Evolutionary conservation across 495 filamentous ascomycete genomes (phyloP).

Genomic region (Penicillium macrosclerotiorum): DNA sequence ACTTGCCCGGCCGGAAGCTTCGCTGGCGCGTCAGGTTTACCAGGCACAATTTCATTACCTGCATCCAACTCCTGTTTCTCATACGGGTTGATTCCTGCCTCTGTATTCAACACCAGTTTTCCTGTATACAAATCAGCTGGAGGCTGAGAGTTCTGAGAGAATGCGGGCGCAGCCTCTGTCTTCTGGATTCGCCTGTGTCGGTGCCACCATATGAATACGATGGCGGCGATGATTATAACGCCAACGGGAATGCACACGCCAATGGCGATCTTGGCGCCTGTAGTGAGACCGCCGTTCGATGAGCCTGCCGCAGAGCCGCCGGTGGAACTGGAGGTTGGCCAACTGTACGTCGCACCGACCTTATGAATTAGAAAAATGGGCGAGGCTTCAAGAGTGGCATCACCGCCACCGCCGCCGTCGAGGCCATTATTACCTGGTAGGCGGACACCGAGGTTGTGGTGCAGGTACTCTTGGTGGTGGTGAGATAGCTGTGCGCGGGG

Average conservation of each 20-base stretch:
- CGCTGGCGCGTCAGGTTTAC: neutral
- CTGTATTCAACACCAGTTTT: conserved; percentile 9
- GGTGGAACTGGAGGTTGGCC: neutral
- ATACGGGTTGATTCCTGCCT: neutral
- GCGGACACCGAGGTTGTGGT: conserved; percentile 1
- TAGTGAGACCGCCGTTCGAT: conserved; percentile 1
- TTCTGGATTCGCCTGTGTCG: conserved; percentile 1
- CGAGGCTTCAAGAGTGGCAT: conserved; percentile 7
- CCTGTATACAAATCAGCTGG: neutral
- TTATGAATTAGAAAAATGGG: conserved; percentile 13
- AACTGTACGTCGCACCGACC: neutral
- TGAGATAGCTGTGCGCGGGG: neutral
- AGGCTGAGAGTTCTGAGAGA: neutral
- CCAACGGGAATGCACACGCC: conserved; percentile 10
- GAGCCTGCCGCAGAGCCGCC: neutral
- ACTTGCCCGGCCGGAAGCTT: conserved; percentile 2
- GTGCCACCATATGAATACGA: conserved; percentile 10
- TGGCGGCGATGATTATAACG: conserved; percentile 4
- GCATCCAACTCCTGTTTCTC: conserved; percentile 7
- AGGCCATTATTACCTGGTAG: conserved; percentile 4
- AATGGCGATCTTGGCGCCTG: conserved; percentile 12
- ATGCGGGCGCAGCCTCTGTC: neutral
- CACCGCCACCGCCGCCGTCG: neutral
- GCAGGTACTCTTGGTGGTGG: conserved; percentile 1
- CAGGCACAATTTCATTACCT: neutral